Conservation (phyloP, 768 basidiomycete genomes). For the Pisolithus orientalis region DNA sequence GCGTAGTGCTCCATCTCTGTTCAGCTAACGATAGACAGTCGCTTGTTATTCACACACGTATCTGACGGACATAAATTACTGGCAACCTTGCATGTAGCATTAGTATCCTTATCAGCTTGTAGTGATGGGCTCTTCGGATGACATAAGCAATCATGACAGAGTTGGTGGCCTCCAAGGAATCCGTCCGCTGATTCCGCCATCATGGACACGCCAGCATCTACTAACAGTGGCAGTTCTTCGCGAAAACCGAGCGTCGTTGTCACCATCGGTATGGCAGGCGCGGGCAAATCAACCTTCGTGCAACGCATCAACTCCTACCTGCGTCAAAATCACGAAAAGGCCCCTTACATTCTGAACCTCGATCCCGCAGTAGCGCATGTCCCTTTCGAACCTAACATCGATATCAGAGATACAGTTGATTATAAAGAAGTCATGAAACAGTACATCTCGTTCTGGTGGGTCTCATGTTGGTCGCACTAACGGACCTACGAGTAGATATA, state of each 20-base stretch:
- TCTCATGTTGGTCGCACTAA: too few species aligned
- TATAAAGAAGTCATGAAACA: constrained; percentile 99
- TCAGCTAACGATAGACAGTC: constrained; percentile 3
- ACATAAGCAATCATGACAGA: too few species aligned
- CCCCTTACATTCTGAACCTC: constrained; percentile 94
- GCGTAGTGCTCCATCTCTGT: constrained; percentile 2
- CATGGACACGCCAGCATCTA: constrained; percentile 2
- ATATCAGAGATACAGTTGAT: constrained; percentile 95
- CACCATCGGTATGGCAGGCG: constrained; percentile 94
- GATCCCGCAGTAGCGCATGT: constrained; percentile 92
- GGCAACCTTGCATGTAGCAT: too few species aligned
- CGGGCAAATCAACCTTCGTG: constrained; percentile 96
- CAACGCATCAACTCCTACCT: constrained; percentile 91
- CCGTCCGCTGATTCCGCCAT: too few species aligned
- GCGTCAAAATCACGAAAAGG: constrained; percentile 56
- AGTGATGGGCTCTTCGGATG: too few species aligned
- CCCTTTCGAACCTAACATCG: constrained; percentile 95
- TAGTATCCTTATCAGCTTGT: too few species aligned
- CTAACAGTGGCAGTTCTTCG: constrained; percentile 2
- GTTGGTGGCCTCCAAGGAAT: too few species aligned
- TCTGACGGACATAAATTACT: not conserved
- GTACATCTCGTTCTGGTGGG: constrained; percentile 46
- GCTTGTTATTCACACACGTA: not conserved
- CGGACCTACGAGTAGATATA: constrained; percentile 58
- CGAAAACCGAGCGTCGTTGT: constrained; percentile 77